Percentiles rank a stretch among this genome's conserved stretches.
Conservation (phyloP, 495 filamentous ascomycete species). For the Trichoderma erinaceum region DNA sequence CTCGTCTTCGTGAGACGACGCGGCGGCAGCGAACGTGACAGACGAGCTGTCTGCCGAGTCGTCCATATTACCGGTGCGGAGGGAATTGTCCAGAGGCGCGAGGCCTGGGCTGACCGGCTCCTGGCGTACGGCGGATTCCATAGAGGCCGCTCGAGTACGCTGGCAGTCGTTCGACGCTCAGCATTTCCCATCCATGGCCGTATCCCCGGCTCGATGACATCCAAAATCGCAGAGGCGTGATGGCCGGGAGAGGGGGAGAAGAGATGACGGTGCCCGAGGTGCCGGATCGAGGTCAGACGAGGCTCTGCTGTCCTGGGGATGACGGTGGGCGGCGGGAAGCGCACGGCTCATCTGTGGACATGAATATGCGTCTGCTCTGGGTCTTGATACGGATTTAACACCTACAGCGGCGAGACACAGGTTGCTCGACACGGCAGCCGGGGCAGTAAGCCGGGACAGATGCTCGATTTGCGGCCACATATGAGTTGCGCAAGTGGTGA, state of each 20-base stretch:
- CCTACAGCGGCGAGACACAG: not conserved
- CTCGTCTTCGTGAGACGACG: conserved; percentile 9
- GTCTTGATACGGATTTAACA: not conserved
- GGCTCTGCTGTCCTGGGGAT: conserved; percentile 1
- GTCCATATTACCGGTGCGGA: not conserved
- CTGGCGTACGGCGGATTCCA: conserved; percentile 2
- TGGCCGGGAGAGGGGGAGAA: not conserved
- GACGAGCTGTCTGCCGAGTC: not conserved
- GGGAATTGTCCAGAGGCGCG: not conserved
- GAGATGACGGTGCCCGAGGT: not conserved
- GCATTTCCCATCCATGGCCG: conserved; percentile 1
- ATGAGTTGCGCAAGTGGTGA: not conserved
- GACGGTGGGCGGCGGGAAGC: not conserved
- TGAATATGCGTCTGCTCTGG: not conserved
- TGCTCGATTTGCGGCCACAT: not conserved
- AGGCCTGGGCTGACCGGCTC: not conserved
- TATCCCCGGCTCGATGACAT: not conserved
- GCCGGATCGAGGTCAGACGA: conserved; percentile 3
- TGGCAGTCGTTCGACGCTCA: conserved; percentile 11
- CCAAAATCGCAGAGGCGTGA: not conserved
- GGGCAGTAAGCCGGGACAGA: not conserved
- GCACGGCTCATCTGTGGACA: not conserved
- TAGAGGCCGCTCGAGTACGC: not conserved
- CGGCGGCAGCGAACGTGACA: conserved; percentile 1
- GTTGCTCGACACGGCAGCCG: not conserved